Conservation (phyloP, 208 protist genomes). For the Sergeia podlipaevii region DNA sequence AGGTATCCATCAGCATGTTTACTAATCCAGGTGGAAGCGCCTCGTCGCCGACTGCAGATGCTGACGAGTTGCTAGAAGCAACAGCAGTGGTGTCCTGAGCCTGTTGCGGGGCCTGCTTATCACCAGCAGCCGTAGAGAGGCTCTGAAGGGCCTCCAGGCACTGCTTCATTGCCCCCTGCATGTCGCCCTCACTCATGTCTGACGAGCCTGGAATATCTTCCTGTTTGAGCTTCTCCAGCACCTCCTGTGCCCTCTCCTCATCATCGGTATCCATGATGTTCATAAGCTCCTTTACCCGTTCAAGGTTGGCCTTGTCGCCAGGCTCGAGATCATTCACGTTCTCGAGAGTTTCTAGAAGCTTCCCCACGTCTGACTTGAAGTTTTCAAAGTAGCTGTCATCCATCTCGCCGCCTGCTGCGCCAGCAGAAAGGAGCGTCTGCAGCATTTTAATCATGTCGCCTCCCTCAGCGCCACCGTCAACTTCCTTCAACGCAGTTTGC, state of each 20-base stretch:
- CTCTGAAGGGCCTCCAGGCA: conserved; percentile 33
- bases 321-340: conserved; percentile 26
- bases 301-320: conserved; percentile 33
- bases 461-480: conserved; percentile 2
- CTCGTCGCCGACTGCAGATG: background rate
- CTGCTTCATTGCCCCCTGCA: conserved; percentile 24
- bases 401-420: conserved; percentile 1
- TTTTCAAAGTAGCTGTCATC: conserved; percentile 28
- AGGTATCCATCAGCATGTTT: conserved; percentile 32
- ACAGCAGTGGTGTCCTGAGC: conserved; percentile 3
- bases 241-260: conserved; percentile 27
- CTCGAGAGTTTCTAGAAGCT: conserved; percentile 39
- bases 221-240: conserved; percentile 34
- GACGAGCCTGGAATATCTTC: conserved; percentile 13
- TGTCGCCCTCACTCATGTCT: conserved; percentile 15
- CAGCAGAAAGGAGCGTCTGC: conserved; percentile 23
- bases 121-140: conserved; percentile 6
- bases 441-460: conserved; percentile 39
- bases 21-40: conserved; percentile 16
- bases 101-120: background rate
- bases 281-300: conserved; percentile 43
- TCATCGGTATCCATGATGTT: conserved; percentile 44
- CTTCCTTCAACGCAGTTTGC: conserved; percentile 31
- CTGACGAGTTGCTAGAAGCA: background rate
- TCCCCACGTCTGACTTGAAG: conserved; percentile 42